phyloP scores from a whole-genome alignment of 768 basidiomycete genomes.

The Suillus plorans region DNA sequence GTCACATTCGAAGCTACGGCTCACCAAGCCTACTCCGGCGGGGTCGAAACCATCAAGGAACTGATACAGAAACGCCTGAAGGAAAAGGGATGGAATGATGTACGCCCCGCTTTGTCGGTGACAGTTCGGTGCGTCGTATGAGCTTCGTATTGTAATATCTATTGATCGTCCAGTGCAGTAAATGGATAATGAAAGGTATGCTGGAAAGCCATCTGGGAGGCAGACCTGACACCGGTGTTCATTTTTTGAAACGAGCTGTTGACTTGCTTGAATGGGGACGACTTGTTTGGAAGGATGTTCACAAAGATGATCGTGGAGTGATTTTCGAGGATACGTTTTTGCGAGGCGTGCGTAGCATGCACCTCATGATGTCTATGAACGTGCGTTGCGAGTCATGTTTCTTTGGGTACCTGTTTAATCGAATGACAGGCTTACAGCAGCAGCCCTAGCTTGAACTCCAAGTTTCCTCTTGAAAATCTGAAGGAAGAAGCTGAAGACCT shows the following conservation, averaged over 20 bases:
- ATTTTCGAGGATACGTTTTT: constrained; percentile 21
- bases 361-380: constrained; percentile 1
- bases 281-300: constrained; percentile 16
- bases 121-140: constrained; percentile 36
- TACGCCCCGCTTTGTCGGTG: constrained; percentile 33
- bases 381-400: background rate
- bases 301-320: constrained; percentile 12
- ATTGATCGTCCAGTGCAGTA: constrained; percentile 9
- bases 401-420: background rate
- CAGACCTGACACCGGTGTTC: constrained; percentile 1
- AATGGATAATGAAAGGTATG: constrained; percentile 19
- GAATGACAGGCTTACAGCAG: background rate
- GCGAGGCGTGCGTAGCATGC: constrained; percentile 8
- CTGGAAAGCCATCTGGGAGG: constrained; percentile 6
- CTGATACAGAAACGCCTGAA: constrained; percentile 19
- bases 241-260: constrained; percentile 13
- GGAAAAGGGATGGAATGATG: constrained; percentile 25
- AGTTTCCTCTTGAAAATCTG: constrained; percentile 14
- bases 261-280: constrained; percentile 19
- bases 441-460: constrained; percentile 4
- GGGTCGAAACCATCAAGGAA: constrained; percentile 18
- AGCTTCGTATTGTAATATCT: background rate
- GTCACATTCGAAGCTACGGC: constrained; percentile 14
- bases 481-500: constrained; percentile 21
- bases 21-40: constrained; percentile 14